Evolutionary conservation across 176 grass and related monocot species (phyloP).

Genomic region (Triticum dicoccoides): DNA sequence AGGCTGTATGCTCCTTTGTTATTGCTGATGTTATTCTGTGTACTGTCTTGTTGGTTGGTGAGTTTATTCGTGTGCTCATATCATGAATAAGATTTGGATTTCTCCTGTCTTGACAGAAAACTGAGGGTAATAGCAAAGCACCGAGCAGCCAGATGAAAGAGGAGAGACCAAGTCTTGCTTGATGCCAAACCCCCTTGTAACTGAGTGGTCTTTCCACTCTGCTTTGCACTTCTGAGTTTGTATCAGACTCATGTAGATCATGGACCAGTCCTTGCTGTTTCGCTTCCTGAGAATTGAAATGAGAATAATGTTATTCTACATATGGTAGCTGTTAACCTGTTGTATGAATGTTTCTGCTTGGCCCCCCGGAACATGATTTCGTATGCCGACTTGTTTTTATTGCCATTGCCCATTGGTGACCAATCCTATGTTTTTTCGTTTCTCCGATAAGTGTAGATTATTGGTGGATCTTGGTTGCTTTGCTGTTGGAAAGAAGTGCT

Average conservation of each 20-base stretch:
- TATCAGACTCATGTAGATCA: conserved; percentile 34
- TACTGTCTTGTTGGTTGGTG: neutral
- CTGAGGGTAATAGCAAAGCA: neutral
- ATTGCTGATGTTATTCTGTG: neutral
- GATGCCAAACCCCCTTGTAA: neutral
- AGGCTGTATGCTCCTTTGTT: no score
- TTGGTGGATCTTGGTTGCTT: no score
- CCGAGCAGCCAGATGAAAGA: neutral
- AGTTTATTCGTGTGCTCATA: neutral
- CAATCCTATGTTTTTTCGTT: no score
- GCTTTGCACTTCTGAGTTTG: conserved; percentile 14
- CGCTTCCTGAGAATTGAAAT: neutral
- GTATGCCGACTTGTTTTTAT: neutral
- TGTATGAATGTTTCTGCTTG: neutral
- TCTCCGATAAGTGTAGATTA: no score
- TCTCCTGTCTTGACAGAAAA: conserved; percentile 18
- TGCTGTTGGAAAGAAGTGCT: no score
- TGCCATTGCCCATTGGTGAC: neutral
- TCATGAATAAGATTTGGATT: neutral
- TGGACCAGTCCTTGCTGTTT: neutral
- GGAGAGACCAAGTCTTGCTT: conserved; percentile 7
- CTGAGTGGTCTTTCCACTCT: neutral
- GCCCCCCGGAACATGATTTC: neutral
- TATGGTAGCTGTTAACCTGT: neutral
- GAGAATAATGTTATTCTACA: conserved; percentile 14